Percentiles rank a stretch among this genome's conserved stretches.
These are phyloP conservation scores for Ogataea nakhonphanomensis DNA, from an alignment of 805 yeast species.

Conservation along the genomic window DNA sequence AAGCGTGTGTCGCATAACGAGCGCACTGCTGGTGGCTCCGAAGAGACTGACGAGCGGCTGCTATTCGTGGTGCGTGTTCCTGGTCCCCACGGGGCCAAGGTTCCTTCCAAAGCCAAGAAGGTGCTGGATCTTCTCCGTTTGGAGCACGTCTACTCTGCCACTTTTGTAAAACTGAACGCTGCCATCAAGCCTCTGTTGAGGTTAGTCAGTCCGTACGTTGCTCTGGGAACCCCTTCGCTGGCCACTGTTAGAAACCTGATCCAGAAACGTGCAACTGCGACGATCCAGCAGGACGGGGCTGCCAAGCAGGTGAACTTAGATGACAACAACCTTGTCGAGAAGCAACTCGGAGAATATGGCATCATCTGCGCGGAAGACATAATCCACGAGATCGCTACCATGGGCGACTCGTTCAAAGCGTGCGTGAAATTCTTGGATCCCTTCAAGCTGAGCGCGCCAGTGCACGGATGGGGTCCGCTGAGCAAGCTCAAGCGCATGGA, in stretches of 20 bases:
- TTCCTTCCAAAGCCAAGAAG: conserved; percentile 62
- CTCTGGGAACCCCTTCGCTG: conserved; percentile 72
- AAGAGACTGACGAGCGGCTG: conserved; percentile 42
- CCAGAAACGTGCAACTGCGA: conserved; percentile 71
- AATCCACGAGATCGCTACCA: conserved; percentile 61
- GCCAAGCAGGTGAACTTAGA: conserved; percentile 50
- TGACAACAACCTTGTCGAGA: conserved; percentile 74
- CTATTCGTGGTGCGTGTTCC: conserved; percentile 65
- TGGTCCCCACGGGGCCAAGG: conserved; percentile 60
- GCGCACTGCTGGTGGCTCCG: conserved; percentile 29
- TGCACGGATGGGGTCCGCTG: conserved; percentile 71
- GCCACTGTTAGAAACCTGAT: conserved; percentile 66
- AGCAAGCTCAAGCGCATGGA: conserved; percentile 64
- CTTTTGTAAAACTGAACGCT: conserved; percentile 61
- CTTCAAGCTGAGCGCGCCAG: conserved; percentile 64
- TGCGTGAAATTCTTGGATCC: conserved; percentile 65
- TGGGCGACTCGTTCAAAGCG: conserved; percentile 63
- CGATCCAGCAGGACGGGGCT: conserved; percentile 26
- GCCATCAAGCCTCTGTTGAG: conserved; percentile 61
- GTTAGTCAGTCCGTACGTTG: conserved; percentile 68
- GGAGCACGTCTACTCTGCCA: conserved; percentile 59
- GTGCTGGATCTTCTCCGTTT: conserved; percentile 62
- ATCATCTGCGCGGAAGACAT: conserved; percentile 79
- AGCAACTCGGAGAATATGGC: conserved; percentile 63
- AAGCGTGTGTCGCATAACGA: conserved; percentile 58